Evolutionary conservation across 306 rosid genomes (phyloP).

Genomic region (Rubus parviflorus): DNA sequence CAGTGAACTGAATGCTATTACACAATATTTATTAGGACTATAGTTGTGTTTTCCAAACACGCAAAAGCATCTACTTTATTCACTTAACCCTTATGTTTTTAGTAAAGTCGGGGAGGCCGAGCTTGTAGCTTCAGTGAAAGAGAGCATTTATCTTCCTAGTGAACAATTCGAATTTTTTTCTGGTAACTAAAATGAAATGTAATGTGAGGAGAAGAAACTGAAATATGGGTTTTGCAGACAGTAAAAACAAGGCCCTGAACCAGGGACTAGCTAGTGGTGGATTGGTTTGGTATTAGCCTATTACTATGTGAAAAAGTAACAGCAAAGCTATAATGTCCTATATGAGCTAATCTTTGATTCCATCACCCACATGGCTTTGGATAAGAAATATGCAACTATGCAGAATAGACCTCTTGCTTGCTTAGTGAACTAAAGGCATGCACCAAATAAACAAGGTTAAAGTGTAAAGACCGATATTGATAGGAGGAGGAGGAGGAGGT

Average conservation of each 20-base stretch:
- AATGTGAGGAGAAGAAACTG: not conserved
- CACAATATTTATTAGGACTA: not conserved
- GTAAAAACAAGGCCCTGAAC: not conserved
- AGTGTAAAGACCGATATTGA: constrained; percentile 5
- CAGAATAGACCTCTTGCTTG: constrained; percentile 20
- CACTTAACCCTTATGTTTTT: not conserved
- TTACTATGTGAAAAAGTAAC: constrained; percentile 2
- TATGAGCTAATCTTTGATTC: constrained; percentile 30
- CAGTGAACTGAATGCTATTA: not conserved
- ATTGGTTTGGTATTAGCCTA: constrained; percentile 30
- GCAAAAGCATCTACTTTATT: not conserved
- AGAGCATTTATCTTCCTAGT: not conserved
- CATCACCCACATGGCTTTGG: constrained; percentile 32
- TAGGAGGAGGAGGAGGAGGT: not conserved
- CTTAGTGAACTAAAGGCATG: constrained; percentile 34
- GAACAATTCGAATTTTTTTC: not conserved
- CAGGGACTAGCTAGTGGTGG: constrained; percentile 18
- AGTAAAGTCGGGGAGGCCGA: not conserved
- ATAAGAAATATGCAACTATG: constrained; percentile 30
- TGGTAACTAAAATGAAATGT: not conserved
- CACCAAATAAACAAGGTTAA: constrained; percentile 24
- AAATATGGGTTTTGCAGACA: not conserved
- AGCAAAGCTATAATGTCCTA: constrained; percentile 15
- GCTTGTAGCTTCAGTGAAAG: not conserved
- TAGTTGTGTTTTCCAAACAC: no score